Evolutionary conservation across 768 basidiomycete species (phyloP).

Genomic region (Hypsizygus marmoreus): DNA sequence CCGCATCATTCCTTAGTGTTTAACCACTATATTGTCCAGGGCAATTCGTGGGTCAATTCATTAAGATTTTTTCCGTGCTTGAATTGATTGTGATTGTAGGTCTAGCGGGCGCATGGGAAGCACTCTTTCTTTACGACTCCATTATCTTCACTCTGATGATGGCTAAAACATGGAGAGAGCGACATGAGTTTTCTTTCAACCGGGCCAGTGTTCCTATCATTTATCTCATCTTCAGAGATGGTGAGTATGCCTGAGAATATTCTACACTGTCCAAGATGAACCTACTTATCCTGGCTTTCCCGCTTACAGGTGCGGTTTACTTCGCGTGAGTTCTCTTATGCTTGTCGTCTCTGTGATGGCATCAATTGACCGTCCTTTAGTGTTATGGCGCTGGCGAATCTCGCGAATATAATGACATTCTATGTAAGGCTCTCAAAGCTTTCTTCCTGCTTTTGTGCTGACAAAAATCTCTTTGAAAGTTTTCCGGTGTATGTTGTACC

Average conservation of each 20-base stretch:
- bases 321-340: constrained; percentile 49
- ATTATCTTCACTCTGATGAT: constrained; percentile 50
- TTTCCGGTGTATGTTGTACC: constrained; percentile 29
- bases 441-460: neutral
- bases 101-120: constrained; percentile 48
- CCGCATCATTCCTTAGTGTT: neutral
- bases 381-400: constrained; percentile 51
- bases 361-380: no score
- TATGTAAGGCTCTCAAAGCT: constrained; percentile 24
- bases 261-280: neutral
- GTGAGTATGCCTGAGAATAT: constrained; percentile 29
- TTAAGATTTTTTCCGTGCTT: neutral
- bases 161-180: constrained; percentile 42
- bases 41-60: constrained; percentile 18
- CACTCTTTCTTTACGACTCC: constrained; percentile 49
- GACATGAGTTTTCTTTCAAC: constrained; percentile 27
- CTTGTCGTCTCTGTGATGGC: no score
- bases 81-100: constrained; percentile 20
- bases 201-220: constrained; percentile 36
- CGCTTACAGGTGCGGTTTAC: constrained; percentile 50
- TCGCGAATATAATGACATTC: constrained; percentile 48
- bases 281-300: neutral
- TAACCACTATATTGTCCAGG: constrained; percentile 4
- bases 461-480: constrained; percentile 17
- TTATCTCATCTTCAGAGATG: constrained; percentile 48